Conservation (phyloP, 2,329 filamentous ascomycete genomes). For the Paracoccidioides brasiliensis region DNA sequence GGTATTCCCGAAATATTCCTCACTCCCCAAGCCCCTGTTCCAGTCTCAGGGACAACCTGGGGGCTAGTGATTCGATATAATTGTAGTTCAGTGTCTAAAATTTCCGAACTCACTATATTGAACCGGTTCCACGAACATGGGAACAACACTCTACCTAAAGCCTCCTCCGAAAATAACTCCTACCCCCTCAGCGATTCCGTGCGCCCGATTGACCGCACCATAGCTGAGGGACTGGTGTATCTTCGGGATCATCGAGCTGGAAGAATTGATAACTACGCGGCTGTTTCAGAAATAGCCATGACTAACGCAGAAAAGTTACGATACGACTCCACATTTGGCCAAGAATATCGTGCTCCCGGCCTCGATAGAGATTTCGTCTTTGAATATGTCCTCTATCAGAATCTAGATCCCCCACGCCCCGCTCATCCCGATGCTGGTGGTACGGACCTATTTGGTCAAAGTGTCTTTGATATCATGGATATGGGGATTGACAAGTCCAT, state of each 20-base stretch:
- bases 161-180: background rate
- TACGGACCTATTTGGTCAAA: too few species aligned
- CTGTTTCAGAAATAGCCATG: background rate
- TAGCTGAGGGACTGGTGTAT: background rate
- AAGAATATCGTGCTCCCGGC: background rate
- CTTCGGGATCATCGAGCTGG: background rate
- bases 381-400: background rate
- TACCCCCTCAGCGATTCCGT: too few species aligned
- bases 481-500: background rate
- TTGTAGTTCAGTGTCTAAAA: background rate
- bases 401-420: background rate
- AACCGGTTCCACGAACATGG: background rate
- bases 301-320: background rate
- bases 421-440: background rate
- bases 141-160: background rate
- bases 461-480: background rate
- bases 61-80: slow-evolving; percentile 1
- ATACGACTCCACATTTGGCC: background rate
- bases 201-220: background rate
- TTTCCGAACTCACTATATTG: background rate
- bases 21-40: background rate
- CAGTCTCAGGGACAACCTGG: background rate
- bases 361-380: background rate
- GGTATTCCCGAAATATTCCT: background rate
- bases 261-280: background rate